phyloP scores from a whole-genome alignment of 2,329 filamentous ascomycete genomes.

The Alternaria panax region DNA sequence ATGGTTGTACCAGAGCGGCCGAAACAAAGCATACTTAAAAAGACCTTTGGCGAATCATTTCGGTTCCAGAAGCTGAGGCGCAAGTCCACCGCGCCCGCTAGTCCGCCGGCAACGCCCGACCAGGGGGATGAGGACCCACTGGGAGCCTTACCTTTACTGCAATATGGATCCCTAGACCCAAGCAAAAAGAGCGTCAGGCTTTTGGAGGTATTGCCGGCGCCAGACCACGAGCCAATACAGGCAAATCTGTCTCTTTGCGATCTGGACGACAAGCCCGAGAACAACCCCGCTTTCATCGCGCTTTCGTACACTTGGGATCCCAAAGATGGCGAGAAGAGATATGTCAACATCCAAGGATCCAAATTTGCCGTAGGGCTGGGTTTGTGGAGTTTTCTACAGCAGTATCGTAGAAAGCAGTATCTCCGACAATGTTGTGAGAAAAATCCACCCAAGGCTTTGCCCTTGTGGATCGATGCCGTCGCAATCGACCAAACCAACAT shows the following conservation, averaged over 20 bases:
- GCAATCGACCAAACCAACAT: conserved; percentile 22
- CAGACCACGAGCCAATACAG: conserved; percentile 10
- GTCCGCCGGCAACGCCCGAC: background rate
- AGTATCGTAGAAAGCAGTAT: conserved; percentile 18
- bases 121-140: background rate
- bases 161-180: conserved; percentile 15
- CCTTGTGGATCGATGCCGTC: conserved; percentile 25
- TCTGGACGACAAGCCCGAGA: conserved; percentile 18
- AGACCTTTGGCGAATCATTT: conserved; percentile 12
- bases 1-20: background rate
- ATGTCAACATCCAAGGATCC: conserved; percentile 14
- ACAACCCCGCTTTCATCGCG: conserved; percentile 18
- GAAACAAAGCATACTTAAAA: conserved; percentile 8
- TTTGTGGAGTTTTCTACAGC: conserved; percentile 22
- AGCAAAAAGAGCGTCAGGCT: conserved; percentile 14
- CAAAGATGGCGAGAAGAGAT: conserved; percentile 9
- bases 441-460: background rate
- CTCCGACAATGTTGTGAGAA: conserved; percentile 8
- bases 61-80: conserved; percentile 3
- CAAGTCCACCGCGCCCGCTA: conserved; percentile 1
- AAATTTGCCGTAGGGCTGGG: conserved; percentile 16
- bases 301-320: conserved; percentile 26
- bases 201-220: conserved; percentile 12
- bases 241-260: conserved; percentile 7
- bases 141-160: background rate